Percentiles rank a stretch among this genome's conserved stretches.
Conservation (phyloP, 1,284 basidiomycete genomes). For the Microbotryum scabiosae region DNA sequence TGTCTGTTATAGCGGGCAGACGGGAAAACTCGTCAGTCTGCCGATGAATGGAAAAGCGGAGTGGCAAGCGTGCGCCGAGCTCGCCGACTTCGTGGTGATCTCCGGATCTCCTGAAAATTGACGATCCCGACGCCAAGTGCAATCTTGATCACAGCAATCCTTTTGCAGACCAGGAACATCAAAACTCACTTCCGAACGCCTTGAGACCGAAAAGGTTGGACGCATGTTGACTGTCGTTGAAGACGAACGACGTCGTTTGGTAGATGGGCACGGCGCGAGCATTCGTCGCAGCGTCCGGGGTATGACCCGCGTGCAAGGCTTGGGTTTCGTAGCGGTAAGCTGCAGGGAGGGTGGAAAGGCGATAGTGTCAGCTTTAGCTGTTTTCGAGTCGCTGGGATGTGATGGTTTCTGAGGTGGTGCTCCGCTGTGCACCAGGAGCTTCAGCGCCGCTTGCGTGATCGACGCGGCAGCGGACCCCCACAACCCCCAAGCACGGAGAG, state of each 20-base stretch:
- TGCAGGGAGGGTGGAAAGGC: not conserved
- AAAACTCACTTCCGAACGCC: slow-evolving; percentile 35
- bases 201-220: slow-evolving; percentile 73
- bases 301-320: slow-evolving; percentile 73
- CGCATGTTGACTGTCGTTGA: slow-evolving; percentile 73
- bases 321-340: slow-evolving; percentile 57
- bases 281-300: slow-evolving; percentile 29
- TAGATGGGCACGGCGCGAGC: slow-evolving; percentile 77
- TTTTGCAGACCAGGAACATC: not conserved
- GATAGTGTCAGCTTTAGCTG: not conserved
- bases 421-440: no score
- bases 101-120: no score
- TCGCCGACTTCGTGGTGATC: no score
- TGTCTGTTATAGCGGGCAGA: slow-evolving; percentile 42
- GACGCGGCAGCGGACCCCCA: no score
- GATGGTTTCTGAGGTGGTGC: no score
- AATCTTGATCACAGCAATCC: not conserved
- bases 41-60: slow-evolving; percentile 37
- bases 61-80: no score
- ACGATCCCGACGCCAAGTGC: not conserved
- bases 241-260: slow-evolving; percentile 60
- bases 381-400: not conserved
- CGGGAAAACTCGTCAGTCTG: slow-evolving; percentile 32
- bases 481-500: no score
- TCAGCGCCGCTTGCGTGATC: no score